phyloP scores from a whole-genome alignment of 2,329 filamentous ascomycete species.

The Grosmannia clavigera region DNA sequence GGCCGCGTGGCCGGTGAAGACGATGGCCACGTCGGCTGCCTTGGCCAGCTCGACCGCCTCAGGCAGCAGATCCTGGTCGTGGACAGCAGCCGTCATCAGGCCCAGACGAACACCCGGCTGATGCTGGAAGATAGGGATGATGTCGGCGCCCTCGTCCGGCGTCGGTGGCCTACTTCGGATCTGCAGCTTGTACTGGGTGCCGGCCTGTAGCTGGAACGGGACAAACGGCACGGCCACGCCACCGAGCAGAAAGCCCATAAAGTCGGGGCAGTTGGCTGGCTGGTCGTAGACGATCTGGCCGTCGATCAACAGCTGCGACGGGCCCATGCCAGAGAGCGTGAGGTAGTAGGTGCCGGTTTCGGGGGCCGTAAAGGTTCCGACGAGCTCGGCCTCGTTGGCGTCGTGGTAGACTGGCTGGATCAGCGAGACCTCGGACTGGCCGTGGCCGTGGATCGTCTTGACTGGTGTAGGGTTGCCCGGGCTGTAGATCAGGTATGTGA shows the following conservation, averaged over 20 bases:
- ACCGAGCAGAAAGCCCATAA: conserved; percentile 42
- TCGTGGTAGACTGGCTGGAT: neutral
- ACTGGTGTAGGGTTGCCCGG: neutral
- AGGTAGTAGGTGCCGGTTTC: neutral
- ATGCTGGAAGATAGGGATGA: neutral
- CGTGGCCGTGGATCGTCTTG: neutral
- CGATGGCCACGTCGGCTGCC: conserved; percentile 43
- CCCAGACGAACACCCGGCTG: neutral
- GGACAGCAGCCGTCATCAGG: neutral
- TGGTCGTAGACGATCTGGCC: conserved; percentile 48
- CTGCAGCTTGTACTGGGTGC: conserved; percentile 46
- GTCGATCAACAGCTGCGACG: conserved; percentile 26
- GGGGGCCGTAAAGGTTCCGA: neutral
- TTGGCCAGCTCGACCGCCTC: conserved; percentile 25
- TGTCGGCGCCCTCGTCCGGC: conserved; percentile 29
- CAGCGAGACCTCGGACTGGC: neutral
- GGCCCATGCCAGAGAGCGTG: neutral
- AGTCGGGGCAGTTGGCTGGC: conserved; percentile 53
- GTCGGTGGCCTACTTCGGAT: conserved; percentile 54
- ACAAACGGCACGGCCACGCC: conserved; percentile 53
- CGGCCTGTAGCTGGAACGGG: conserved; percentile 45
- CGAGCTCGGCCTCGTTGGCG: neutral
- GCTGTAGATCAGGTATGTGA: neutral
- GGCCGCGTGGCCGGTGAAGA: conserved; percentile 47
- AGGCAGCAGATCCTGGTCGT: neutral